A percentile compares a stretch with the other conserved stretches of the same genome.
These are phyloP conservation scores for Shiraia sp. DNA, from an alignment of 2,329 filamentous ascomycete species.

Conservation along the genomic window DNA sequence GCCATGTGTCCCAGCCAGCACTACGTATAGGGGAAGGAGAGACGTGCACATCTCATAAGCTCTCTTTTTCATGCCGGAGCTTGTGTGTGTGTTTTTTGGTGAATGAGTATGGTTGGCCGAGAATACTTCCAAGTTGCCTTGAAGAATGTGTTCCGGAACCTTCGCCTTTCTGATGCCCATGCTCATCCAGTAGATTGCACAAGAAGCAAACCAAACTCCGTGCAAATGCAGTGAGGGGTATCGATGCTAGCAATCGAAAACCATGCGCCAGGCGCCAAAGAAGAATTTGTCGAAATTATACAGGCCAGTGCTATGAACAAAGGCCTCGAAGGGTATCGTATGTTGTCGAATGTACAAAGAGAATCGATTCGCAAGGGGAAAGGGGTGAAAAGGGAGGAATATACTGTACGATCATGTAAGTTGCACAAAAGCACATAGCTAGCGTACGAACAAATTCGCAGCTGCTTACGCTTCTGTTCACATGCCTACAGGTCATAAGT, in stretches of 20 bases:
- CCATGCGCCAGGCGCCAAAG: conserved; percentile 16
- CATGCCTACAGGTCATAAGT: conserved; percentile 27
- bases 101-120: no score
- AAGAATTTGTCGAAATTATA: conserved; percentile 8
- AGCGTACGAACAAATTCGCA: background rate
- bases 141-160: background rate
- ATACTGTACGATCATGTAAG: conserved; percentile 12
- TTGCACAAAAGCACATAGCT: conserved; percentile 3
- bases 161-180: background rate
- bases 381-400: conserved; percentile 5
- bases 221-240: conserved; percentile 25
- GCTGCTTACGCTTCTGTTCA: background rate
- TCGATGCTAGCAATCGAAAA: conserved; percentile 28
- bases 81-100: no score
- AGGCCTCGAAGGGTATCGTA: conserved; percentile 1
- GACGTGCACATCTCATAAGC: no score
- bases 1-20: no score
- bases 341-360: conserved; percentile 1
- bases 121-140: background rate
- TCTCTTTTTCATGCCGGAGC: no score
- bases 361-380: background rate
- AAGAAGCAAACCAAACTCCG: conserved; percentile 14
- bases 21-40: no score
- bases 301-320: conserved; percentile 5
- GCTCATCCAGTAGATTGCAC: conserved; percentile 3